Evolutionary conservation across 176 grass and related monocot species (phyloP), one percentile per base, ranked within the genome.

Genomic region (Pontederia crassipes): DNA sequence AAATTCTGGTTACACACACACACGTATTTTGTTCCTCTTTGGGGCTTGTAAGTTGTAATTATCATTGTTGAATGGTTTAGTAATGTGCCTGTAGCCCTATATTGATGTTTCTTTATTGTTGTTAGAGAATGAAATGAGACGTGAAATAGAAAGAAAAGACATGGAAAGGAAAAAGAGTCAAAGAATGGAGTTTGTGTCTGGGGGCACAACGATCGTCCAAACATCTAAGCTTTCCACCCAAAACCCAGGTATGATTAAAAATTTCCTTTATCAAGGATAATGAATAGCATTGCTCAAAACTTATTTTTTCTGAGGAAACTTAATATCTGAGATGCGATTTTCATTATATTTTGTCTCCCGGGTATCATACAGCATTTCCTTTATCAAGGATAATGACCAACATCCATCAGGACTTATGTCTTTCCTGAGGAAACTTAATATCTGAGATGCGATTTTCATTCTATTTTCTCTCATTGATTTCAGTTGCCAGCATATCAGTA

Each of bases 171-270:
- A 92, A 83, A 92, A 78, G 59, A 86, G 49, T 53, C 82, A 74
- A 0, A 97, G 85, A 70, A 77, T 92, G 58, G 93, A 98, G 10
- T 98, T 92, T 83, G 17, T 83, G 64, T 49, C 77, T 55, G 88
- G 77, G 57, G 87, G 79, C 12, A 56, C 71, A 57, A 63, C 67
- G 18, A 62, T 74, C 61, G 49, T 55, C 57, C 68, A 81, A 8
- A 66, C 85, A 70, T 65, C 65, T 0, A 98, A 98, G 75, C 83
- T 67, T 46, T 64, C 12, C 17, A 45, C 49, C 20, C 71, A 73
- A 54, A 46, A 65, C 78, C 65, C 83, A 83, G 77, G 87, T 97
- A 91, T 27, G 14, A 46, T 13, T 20, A 26, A 11, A 57, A 10
- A 26, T 52, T 54, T 57, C 51, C 67, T 65, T 52, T 18, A 54